Evolutionary conservation across 2,329 filamentous ascomycete genomes (phyloP).

Genomic region (Pestalotiopsis sp.): DNA sequence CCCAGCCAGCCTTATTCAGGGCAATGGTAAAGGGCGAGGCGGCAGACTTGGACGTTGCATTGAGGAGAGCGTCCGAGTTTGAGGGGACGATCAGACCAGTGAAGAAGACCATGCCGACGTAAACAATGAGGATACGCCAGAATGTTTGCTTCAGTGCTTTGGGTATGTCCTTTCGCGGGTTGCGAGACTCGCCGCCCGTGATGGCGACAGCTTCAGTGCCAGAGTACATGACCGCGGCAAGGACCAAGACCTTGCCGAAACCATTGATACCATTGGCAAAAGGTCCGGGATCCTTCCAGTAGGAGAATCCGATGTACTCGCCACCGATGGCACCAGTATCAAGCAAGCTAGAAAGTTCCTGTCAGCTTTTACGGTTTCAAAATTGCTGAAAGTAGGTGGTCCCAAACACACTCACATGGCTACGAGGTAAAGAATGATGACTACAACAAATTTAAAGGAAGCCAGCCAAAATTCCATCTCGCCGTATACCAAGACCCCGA

Average conservation of each 20-base stretch:
- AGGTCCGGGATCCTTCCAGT: conserved; percentile 32
- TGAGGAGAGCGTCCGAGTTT: conserved; percentile 33
- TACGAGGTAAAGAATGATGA: neutral
- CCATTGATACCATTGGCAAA: conserved; percentile 34
- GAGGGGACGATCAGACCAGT: conserved; percentile 32
- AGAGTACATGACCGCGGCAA: conserved; percentile 35
- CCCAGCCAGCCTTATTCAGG: conserved; percentile 27
- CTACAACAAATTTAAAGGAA: conserved; percentile 28
- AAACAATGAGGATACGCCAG: conserved; percentile 32
- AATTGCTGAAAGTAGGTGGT: conserved; percentile 21
- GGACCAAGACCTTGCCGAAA: conserved; percentile 33
- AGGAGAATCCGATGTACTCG: conserved; percentile 33
- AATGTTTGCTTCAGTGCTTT: conserved; percentile 30
- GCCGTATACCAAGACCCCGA: conserved; percentile 29
- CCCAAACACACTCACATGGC: neutral
- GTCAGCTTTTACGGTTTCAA: conserved; percentile 23
- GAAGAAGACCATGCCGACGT: conserved; percentile 29
- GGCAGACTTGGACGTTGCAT: conserved; percentile 26
- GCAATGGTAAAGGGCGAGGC: conserved; percentile 31
- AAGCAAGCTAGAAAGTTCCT: conserved; percentile 32
- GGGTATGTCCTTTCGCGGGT: conserved; percentile 29
- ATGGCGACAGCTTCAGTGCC: conserved; percentile 37
- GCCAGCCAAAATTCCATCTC: conserved; percentile 33
- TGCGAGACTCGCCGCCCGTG: conserved; percentile 31
- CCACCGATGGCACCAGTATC: conserved; percentile 35